phyloP scores from a whole-genome alignment of 805 yeast genomes.

The Monosporozyma unispora region DNA sequence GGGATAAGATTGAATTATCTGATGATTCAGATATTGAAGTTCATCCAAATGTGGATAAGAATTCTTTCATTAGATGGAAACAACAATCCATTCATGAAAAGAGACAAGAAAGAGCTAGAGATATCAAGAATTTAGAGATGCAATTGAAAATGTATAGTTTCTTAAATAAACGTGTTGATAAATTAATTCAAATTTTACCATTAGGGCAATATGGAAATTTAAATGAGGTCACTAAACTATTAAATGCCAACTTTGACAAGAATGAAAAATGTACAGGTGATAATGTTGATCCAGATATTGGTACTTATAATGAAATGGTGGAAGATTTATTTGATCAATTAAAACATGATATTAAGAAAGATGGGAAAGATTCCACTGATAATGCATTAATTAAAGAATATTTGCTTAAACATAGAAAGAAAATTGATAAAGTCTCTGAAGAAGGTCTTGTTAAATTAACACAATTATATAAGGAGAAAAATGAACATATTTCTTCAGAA shows the following conservation, averaged over 20 bases:
- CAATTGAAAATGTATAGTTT: constrained; percentile 76
- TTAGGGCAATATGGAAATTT: constrained; percentile 31
- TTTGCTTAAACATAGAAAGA: constrained; percentile 50
- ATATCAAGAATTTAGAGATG: constrained; percentile 64
- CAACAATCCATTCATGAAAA: constrained; percentile 96
- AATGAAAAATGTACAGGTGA: constrained; percentile 44
- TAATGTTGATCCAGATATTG: constrained; percentile 38
- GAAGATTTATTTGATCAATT: constrained; percentile 81
- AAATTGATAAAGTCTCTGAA: constrained; percentile 56
- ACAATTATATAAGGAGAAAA: constrained; percentile 60
- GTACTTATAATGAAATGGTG: constrained; percentile 85
- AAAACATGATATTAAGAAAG: constrained; percentile 46
- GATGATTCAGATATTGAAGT: constrained; percentile 97
- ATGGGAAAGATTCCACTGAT: constrained; percentile 35
- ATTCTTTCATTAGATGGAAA: constrained; percentile 88
- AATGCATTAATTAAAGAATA: constrained; percentile 34
- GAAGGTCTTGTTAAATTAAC: constrained; percentile 60
- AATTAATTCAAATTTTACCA: constrained; percentile 34
- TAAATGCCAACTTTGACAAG: constrained; percentile 47
- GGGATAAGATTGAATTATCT: constrained; percentile 94
- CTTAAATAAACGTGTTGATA: constrained; percentile 65
- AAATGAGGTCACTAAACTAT: constrained; percentile 32
- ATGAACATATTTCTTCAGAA: constrained; percentile 72
- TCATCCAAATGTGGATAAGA: constrained; percentile 95
- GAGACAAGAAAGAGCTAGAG: constrained; percentile 69